phyloP scores from a whole-genome alignment of 2,329 filamentous ascomycete species.

The Verticillium zaregamsianum region DNA sequence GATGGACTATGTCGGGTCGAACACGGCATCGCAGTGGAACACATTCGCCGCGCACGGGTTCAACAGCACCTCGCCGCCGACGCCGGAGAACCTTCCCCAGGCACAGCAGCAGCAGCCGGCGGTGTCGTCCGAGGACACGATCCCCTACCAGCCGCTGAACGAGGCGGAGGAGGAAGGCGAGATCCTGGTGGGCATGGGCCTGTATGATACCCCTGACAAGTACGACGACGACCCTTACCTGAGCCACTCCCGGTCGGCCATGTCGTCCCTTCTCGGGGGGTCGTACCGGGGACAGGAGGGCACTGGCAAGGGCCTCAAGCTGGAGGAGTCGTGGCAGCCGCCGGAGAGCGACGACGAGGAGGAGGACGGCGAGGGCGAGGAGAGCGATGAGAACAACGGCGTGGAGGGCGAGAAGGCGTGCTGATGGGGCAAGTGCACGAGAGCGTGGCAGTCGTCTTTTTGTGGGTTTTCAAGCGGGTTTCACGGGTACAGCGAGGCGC shows the following conservation, averaged over 20 bases:
- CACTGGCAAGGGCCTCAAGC: slow-evolving; percentile 69
- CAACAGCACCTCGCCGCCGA: slow-evolving; percentile 50
- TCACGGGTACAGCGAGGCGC: neutral
- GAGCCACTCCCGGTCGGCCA: slow-evolving; percentile 51
- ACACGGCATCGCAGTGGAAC: slow-evolving; percentile 37
- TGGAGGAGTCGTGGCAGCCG: slow-evolving; percentile 76
- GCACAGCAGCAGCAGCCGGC: slow-evolving; percentile 42
- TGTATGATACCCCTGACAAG: slow-evolving; percentile 70
- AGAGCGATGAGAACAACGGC: slow-evolving; percentile 8
- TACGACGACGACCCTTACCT: slow-evolving; percentile 42
- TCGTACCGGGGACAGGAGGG: slow-evolving; percentile 40
- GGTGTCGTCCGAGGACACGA: slow-evolving; percentile 43
- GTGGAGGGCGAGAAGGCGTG: neutral
- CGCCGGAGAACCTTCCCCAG: slow-evolving; percentile 53
- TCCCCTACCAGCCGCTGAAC: slow-evolving; percentile 45
- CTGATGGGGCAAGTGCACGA: neutral
- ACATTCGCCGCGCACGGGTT: slow-evolving; percentile 40
- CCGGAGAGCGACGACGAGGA: slow-evolving; percentile 56
- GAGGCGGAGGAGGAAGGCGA: slow-evolving; percentile 58
- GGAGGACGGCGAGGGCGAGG: slow-evolving; percentile 27
- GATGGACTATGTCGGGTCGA: slow-evolving; percentile 13
- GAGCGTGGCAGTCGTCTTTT: too few species aligned
- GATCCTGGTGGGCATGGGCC: slow-evolving; percentile 75
- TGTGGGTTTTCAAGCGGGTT: too few species aligned
- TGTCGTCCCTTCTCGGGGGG: slow-evolving; percentile 50